Evolutionary conservation across 768 basidiomycete genomes (phyloP), one percentile per base, ranked within the genome.

Genomic region (Mycena albidolilacea): DNA sequence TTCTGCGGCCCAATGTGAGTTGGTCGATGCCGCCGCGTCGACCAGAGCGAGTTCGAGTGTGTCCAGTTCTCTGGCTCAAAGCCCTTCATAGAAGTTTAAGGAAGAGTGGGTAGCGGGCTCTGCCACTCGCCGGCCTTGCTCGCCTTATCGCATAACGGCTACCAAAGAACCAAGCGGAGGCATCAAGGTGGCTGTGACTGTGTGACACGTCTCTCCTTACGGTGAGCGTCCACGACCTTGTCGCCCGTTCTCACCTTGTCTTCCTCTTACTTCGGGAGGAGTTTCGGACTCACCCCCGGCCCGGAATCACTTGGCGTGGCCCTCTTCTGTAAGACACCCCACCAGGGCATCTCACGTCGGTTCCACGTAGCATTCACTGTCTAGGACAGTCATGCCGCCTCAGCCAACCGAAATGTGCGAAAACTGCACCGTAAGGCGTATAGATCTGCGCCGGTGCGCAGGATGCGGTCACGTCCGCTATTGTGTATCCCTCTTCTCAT

Each of bases 321-420:
- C 46, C 15, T 48, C 46, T 48, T 6, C 46, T 48, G 30, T 30
- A 30, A 30, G 30, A 30, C 30, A 30, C 3, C 17, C 46, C 46
- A 48, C 46, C 46, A 48, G 46, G 46, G 46, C 46, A 48, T 48
- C 46, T 48, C 46, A 48, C 46, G 46, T 48, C 15, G 15, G 46
- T 48, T 48, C 46, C 46, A 48, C 46, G 5, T 48, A 48, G 46
- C 15, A 48, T 48, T 30, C 5, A 48, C 46, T n/a, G 46, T 17
- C 46, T 43, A 43, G 14, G 41, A 43, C 41, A 10, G 41, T 43
- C 41, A 64, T 70, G 69, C 62, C 69, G n/a, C 43, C 63, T 7
- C 62, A 65, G 30, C 69, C 62, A 54, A 70, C 69, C 14, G 69
- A 70, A 39, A 59, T 65, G 44, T 70, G 69, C 43, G 66, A 67